Base-by-base conservation (phyloP, 2,329 filamentous ascomycete genomes). In the Teratosphaeria epicoccoides region DNA sequence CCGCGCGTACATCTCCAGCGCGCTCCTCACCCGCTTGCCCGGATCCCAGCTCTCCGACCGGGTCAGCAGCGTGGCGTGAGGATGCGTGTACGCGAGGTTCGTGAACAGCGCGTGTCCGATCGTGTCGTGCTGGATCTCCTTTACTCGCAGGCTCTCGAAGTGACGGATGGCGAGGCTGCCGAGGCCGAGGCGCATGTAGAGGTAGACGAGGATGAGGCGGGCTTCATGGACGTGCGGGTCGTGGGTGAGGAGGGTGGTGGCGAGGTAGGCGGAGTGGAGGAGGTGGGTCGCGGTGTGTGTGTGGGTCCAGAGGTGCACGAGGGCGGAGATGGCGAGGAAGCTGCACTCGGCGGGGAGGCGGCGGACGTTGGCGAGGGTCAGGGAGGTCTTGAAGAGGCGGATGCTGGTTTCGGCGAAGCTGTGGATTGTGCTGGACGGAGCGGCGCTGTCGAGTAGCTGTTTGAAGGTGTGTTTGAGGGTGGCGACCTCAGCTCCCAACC, bases 41-140 rank as follows among this genome's bases (percentile, higher is more conserved):
- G 66, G 65, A 28, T 67, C 65, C 33, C 57, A 55, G 2, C 45
- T 33, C 4, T 48, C 49, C 12, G 54, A 52, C 4, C 37, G 46
- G 7, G 55, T 52, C 10, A 59, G 52, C 11, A 57, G 43, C 5
- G 58, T 62, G 6, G 56, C 48, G 47, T 61, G 60, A 1, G 63
- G 66, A 46, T 68, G 65, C 7, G 57, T 58, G 23, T 61, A 55
- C 7, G 66, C 63, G 3, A 69, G 49, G 7, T 59, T 54, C 7
- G 66, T 68, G 46, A 67, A 61, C 5, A 68, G 56, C 2, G 58
- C 59, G 46, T 69, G 66, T 4, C 62, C 63, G 17, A 68, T 57
- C 6, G 67, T 69, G 44, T 69, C 67, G 49, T 61, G 56, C 37
- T 69, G 67, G 6, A 69, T 61, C 47, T 68, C 65, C 48, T 68